Conservation (phyloP, 352 stramenopile genomes). For the Phytophthora ramorum region DNA sequence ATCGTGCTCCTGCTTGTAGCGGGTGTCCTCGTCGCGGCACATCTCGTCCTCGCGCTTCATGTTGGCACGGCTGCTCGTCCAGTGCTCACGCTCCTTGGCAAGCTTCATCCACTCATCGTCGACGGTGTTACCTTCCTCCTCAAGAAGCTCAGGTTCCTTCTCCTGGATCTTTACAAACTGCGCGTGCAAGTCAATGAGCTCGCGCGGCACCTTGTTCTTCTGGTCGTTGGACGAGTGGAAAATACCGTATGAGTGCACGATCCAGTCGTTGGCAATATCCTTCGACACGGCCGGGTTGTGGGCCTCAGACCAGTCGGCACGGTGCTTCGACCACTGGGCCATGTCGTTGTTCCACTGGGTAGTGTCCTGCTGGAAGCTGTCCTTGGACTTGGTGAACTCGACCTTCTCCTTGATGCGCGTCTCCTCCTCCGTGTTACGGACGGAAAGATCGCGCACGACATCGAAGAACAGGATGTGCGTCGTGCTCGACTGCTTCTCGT, state of each 20-base stretch:
- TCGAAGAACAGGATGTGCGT: constrained; percentile 90
- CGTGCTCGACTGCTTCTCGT: constrained; percentile 72
- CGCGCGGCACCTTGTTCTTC: constrained; percentile 66
- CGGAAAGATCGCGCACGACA: constrained; percentile 72
- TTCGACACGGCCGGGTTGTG: constrained; percentile 90
- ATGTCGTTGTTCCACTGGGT: constrained; percentile 91
- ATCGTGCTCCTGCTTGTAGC: constrained; percentile 89
- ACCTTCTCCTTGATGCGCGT: constrained; percentile 87
- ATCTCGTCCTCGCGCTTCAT: constrained; percentile 92
- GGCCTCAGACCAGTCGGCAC: constrained; percentile 86
- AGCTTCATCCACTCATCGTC: constrained; percentile 92
- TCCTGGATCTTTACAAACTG: constrained; percentile 88
- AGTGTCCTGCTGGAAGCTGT: constrained; percentile 88
- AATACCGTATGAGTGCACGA: constrained; percentile 88
- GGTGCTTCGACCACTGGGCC: constrained; percentile 88
- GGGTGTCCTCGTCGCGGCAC: constrained; percentile 83
- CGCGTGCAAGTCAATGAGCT: constrained; percentile 76
- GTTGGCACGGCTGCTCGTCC: constrained; percentile 86
- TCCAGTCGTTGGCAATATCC: constrained; percentile 89
- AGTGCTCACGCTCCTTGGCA: constrained; percentile 90
- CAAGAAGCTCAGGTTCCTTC: constrained; percentile 77
- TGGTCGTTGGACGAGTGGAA: constrained; percentile 66
- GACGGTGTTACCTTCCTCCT: constrained; percentile 83
- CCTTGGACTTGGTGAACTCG: constrained; percentile 90
- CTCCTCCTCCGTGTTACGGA: constrained; percentile 82